Conservation (phyloP, 2,329 filamentous ascomycete genomes). For the Fusarium sambucinum region DNA sequence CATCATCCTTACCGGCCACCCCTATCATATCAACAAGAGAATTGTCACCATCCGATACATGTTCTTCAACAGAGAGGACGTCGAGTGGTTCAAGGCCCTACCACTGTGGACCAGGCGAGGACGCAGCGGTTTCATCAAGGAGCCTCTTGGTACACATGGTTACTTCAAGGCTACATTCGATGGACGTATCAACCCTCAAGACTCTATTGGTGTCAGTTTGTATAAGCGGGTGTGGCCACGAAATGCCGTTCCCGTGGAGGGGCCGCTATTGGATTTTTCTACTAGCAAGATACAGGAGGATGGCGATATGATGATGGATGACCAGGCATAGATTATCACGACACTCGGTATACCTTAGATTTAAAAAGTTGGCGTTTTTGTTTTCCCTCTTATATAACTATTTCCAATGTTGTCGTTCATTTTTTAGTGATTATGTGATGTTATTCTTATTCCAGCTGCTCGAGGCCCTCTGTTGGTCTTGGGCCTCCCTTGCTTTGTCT, state of each 20-base stretch:
- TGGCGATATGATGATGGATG: constrained; percentile 55
- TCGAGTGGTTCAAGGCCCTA: constrained; percentile 97
- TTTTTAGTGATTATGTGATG: constrained; percentile 10
- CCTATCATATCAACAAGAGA: constrained; percentile 98
- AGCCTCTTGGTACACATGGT: constrained; percentile 94
- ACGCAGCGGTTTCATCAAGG: constrained; percentile 91
- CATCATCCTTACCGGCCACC: constrained; percentile 92
- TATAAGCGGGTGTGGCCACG: constrained; percentile 90
- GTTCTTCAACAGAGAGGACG: constrained; percentile 98
- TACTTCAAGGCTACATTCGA: constrained; percentile 99
- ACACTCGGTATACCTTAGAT: constrained; percentile 49
- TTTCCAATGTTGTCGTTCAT: background rate
- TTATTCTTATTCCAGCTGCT: constrained; percentile 53
- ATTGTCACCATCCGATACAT: constrained; percentile 98
- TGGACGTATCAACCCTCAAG: constrained; percentile 93
- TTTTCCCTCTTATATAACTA: constrained; percentile 22
- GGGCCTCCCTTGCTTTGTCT: constrained; percentile 68
- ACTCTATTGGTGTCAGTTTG: constrained; percentile 89
- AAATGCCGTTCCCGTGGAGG: constrained; percentile 64
- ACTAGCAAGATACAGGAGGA: constrained; percentile 37
- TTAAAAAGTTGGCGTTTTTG: constrained; percentile 46
- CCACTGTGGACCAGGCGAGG: constrained; percentile 94
- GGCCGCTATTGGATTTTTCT: constrained; percentile 57
- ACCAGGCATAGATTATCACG: constrained; percentile 46
- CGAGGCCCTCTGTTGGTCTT: constrained; percentile 67